Base-by-base conservation (phyloP, 1,139 yeast genomes). In the Lodderomyces oxycetoniae region DNA sequence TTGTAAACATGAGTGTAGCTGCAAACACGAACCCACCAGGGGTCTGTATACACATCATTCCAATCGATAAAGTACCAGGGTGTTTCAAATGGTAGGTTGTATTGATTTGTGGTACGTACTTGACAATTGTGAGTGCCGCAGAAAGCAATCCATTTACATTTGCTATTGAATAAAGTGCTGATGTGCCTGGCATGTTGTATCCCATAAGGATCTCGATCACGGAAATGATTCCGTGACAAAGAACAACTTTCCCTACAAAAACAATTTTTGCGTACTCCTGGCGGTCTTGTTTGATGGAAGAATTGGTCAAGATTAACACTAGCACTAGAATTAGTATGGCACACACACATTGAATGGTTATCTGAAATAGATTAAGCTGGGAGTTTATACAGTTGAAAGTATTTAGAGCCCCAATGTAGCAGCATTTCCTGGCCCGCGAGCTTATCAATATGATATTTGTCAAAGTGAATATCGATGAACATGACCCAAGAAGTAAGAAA, bases 11-110 rank as follows among this genome's bases (percentile, higher is more conserved):
- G 36, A 87, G 61, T 3, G 86, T 77, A 11, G 77, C 69, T 0
- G 93, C 74, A 79, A 91, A 86, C 2, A 84, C 42, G 46, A 74
- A 81, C 17, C 95, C 95, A 10, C 96, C 96, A 0, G 96, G 96
- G 12, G 94, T 85, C 53, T 87, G 96, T 43, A 87, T 72, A 35
- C 79, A 63, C 91, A 87, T 83, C 87, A 84, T 85, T 5, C 81
- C 75, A 15, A 84, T 67, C 0, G 94, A 83, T 24, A 87, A 65
- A 1, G 89, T 79, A 2, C 95, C 96, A 0, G 93, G 81, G 46
- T 80, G 89, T 48, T 81, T 80, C 39, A 85, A 67, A 2, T 48
- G 53, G 49, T 68, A 79, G 0, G 95, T 86, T 21, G 91, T 84
- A 45, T 64, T 58, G 9, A 87, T 71, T 55, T 87, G 96, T 0